Evolutionary conservation across 1,284 basidiomycete species (phyloP).

Genomic region (Puccinia hordei): DNA sequence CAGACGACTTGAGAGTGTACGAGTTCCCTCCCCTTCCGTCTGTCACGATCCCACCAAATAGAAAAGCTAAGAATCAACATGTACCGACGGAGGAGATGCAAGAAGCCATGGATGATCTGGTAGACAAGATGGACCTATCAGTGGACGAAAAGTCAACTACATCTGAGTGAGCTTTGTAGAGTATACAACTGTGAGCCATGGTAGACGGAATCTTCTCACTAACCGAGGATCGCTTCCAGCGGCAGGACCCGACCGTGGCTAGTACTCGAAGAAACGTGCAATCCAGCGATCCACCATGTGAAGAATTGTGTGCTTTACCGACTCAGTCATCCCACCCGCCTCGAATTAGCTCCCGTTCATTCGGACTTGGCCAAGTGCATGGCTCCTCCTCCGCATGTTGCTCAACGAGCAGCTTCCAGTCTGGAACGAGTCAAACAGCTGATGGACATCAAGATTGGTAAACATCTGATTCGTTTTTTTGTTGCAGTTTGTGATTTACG

Average conservation of each 20-base stretch:
- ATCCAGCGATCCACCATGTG: slow-evolving; percentile 36
- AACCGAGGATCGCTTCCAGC: neutral
- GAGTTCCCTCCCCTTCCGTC: neutral
- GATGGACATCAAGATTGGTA: slow-evolving; percentile 31
- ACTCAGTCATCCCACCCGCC: slow-evolving; percentile 20
- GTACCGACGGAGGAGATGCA: slow-evolving; percentile 38
- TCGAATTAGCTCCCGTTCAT: slow-evolving; percentile 32
- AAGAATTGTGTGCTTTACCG: slow-evolving; percentile 32
- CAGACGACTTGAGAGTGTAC: slow-evolving; percentile 30
- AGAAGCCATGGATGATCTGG: slow-evolving; percentile 47
- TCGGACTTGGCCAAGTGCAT: slow-evolving; percentile 28
- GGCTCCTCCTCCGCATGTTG: slow-evolving; percentile 26
- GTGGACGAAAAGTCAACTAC: slow-evolving; percentile 6
- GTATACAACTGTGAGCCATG: neutral
- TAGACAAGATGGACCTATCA: slow-evolving; percentile 37
- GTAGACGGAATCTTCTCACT: neutral
- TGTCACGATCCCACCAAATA: neutral
- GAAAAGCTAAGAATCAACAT: neutral
- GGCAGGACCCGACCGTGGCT: slow-evolving; percentile 33
- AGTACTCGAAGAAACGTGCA: slow-evolving; percentile 25
- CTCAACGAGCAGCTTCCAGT: neutral
- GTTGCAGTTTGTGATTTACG: neutral
- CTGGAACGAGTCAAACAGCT: slow-evolving; percentile 34
- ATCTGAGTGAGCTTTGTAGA: slow-evolving; percentile 4
- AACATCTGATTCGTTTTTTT: neutral